These are phyloP conservation scores for Pseudoneurospora amorphoporcata DNA, from an alignment of 495 filamentous ascomycete genomes.

Conservation along the genomic window DNA sequence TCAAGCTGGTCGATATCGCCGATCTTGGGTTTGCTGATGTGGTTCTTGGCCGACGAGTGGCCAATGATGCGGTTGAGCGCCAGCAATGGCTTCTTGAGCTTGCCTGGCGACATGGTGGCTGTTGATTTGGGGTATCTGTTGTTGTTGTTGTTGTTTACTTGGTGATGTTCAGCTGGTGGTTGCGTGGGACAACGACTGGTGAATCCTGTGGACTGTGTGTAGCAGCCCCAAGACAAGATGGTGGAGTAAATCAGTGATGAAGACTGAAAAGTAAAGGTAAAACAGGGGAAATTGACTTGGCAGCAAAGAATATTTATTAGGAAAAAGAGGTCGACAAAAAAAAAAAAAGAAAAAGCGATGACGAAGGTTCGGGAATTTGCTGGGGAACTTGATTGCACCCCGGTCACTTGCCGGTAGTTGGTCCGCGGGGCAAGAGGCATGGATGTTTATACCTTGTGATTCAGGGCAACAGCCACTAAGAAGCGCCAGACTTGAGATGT, in stretches of 20 bases:
- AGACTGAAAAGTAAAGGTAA: not conserved
- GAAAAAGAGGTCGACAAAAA: not conserved
- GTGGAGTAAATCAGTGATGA: not conserved
- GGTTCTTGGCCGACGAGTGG: constrained; percentile 33
- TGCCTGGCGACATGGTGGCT: constrained; percentile 24
- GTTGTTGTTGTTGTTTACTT: not conserved
- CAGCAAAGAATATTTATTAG: not conserved
- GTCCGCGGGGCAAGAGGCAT: not conserved
- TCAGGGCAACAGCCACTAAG: not conserved
- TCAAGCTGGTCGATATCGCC: constrained; percentile 38
- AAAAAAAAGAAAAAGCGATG: not conserved
- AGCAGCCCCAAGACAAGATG: not conserved
- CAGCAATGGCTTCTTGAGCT: constrained; percentile 32
- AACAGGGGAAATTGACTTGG: not conserved
- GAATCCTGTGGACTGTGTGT: not conserved
- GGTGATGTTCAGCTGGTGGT: not conserved
- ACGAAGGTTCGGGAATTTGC: constrained; percentile 10
- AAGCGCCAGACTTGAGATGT: not conserved
- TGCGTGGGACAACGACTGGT: not conserved
- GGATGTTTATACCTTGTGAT: not conserved
- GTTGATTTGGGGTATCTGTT: not conserved
- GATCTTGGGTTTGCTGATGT: constrained; percentile 33
- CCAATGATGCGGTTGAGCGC: constrained; percentile 34
- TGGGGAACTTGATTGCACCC: not conserved
- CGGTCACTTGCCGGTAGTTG: not conserved